Evolutionary conservation across 2,329 filamentous ascomycete species (phyloP).

Genomic region (Diaporthe citri): DNA sequence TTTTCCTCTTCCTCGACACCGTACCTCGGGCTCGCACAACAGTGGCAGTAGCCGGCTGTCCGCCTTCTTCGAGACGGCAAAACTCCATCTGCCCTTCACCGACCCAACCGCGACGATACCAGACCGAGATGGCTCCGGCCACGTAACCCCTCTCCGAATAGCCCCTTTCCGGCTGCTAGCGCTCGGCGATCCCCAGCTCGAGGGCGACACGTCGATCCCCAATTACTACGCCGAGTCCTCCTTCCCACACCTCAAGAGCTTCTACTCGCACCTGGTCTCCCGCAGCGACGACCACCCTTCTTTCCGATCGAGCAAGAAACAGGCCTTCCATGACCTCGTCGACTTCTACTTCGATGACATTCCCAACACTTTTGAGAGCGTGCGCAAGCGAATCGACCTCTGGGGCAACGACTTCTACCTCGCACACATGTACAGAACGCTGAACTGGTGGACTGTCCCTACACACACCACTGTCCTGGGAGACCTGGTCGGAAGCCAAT

Average conservation of each 20-base stretch:
- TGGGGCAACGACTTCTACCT: conserved; percentile 96
- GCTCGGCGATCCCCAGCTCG: conserved; percentile 92
- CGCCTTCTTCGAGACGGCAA: conserved; percentile 56
- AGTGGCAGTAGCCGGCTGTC: conserved; percentile 36
- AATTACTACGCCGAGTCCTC: conserved; percentile 61
- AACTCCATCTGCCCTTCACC: conserved; percentile 56
- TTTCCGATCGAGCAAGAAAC: conserved; percentile 65
- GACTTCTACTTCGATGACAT: conserved; percentile 77
- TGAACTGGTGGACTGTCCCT: conserved; percentile 86
- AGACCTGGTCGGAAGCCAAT: conserved; percentile 93
- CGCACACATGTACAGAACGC: conserved; percentile 87
- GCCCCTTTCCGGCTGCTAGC: conserved; percentile 90
- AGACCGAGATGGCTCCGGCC: conserved; percentile 41
- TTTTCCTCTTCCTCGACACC: conserved; percentile 73
- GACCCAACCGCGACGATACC: conserved; percentile 30
- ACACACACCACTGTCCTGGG: conserved; percentile 92
- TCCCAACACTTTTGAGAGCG: conserved; percentile 73
- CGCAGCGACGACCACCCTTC: conserved; percentile 47
- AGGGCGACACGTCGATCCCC: conserved; percentile 89
- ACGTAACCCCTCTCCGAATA: conserved; percentile 45
- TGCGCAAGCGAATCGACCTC: conserved; percentile 86
- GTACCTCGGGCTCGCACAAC: conserved; percentile 31
- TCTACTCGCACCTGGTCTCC: conserved; percentile 57
- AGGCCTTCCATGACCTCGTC: conserved; percentile 68
- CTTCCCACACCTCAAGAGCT: conserved; percentile 66